A percentile compares a stretch with the other conserved stretches of the same genome.
phyloP scores from a whole-genome alignment of 148 eudicot genomes.

The Mesembryanthemum crystallinum region DNA sequence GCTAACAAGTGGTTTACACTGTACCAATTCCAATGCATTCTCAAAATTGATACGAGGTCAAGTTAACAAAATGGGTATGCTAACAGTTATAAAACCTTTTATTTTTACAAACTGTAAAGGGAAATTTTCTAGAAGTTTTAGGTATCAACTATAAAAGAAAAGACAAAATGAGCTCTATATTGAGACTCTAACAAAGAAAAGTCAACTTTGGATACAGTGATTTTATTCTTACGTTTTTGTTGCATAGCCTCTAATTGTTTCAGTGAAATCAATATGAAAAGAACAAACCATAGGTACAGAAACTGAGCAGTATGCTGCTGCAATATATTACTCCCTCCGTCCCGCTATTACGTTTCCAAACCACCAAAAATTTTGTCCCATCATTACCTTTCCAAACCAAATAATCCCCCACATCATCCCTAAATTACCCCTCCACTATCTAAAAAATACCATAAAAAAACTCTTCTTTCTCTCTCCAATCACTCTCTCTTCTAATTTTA shows the following conservation, averaged over 20 bases:
- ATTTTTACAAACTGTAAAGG: too few species aligned
- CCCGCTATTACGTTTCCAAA: too few species aligned
- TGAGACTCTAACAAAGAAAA: not conserved
- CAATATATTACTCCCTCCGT: too few species aligned
- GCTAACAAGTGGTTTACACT: not conserved
- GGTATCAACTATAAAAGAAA: not conserved
- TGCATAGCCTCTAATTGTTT: not conserved
- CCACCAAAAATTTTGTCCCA: too few species aligned
- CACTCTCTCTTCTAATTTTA: too few species aligned
- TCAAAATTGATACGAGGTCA: not conserved
- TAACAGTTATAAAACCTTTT: not conserved
- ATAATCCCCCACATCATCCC: too few species aligned
- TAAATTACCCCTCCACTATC: too few species aligned
- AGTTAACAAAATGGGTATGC: not conserved
- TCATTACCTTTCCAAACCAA: too few species aligned
- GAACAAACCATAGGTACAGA: not conserved
- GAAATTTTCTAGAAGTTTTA: not conserved
- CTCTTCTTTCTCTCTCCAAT: too few species aligned
- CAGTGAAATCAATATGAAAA: not conserved
- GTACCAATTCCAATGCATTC: not conserved
- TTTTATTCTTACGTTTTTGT: too few species aligned
- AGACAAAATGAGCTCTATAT: not conserved
- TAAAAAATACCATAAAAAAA: too few species aligned
- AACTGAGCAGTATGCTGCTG: not conserved
- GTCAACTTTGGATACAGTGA: not conserved